Base-by-base conservation (phyloP, 1,284 basidiomycete species). In the Termitomyces sp. region DNA sequence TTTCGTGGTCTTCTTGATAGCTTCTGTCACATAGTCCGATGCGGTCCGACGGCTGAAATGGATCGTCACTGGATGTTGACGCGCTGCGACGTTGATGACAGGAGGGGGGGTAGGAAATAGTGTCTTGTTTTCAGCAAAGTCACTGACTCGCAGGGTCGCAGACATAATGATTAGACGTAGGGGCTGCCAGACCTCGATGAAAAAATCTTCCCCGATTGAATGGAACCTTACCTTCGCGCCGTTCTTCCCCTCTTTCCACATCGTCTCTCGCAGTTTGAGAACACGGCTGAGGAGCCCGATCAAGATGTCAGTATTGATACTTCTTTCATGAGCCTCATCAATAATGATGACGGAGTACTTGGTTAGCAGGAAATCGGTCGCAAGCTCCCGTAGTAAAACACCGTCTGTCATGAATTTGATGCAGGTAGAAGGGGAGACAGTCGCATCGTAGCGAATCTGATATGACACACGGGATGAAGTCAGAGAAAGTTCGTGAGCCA, bases 321-420 rank as follows among this genome's bases (percentile, higher is more conserved):
- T 97, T 55, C 97, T 77, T 69, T 99, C 97, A 71, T 99, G 97
- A 0, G 97, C 97, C 71, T 99, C 97, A 62, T 99, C 97, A 51
- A 97, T 89, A 54, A 99, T 88, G 58, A 99, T 84, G 31, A 97
- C 89, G 21, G 91, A 94, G 69, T 99, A 99, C 66, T 88, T 91
- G 49, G 76, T 83, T 14, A 99, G 76, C 30, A 97, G 69, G 66
- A 99, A 96, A 66, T 99, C 96, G 13, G 81, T 83, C 0, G 93
- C 88, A 19, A 99, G 77, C 69, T 99, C 97, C 53, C 97, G 86
- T 10, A 99, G 76, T 21, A 99, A 74, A 13, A 99, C 93, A 76
- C 97, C 97, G 64, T 99, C 97, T 1, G 97, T 99, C 96, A 99
- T 99, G 76, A 99, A 99, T 70, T 99, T 98, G 75, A 99, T 93